These are phyloP conservation scores for Bipolaris bicolor DNA, from an alignment of 2,329 filamentous ascomycete genomes.

Conservation along the genomic window DNA sequence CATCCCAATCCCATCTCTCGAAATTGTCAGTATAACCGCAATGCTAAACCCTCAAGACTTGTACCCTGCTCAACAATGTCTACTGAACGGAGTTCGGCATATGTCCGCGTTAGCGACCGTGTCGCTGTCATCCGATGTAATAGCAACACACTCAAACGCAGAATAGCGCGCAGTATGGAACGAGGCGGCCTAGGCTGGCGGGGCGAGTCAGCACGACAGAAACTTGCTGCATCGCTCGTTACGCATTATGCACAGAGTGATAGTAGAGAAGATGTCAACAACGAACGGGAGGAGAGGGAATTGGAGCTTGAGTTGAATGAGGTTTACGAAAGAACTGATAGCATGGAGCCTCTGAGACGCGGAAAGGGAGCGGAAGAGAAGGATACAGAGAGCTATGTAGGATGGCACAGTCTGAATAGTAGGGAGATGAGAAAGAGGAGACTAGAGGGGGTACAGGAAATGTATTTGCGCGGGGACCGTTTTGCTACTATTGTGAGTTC, in stretches of 20 bases:
- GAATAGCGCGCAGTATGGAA: not conserved
- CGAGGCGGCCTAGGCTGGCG: not conserved
- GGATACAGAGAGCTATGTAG: not conserved
- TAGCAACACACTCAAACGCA: not conserved
- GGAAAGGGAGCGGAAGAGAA: not conserved
- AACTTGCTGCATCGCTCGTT: not conserved
- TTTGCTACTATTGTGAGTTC: constrained; percentile 12
- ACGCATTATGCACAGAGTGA: not conserved
- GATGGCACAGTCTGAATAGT: constrained; percentile 2
- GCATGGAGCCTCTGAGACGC: constrained; percentile 6
- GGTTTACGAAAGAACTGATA: not conserved
- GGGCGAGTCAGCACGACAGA: not conserved
- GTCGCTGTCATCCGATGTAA: constrained; percentile 3
- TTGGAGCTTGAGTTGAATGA: not conserved
- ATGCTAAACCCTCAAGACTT: not conserved
- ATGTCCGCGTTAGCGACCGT: constrained; percentile 4
- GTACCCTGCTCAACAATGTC: not conserved
- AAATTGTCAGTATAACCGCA: not conserved
- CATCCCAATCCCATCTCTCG: not conserved
- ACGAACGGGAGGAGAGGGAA: not conserved
- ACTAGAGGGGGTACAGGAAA: not conserved
- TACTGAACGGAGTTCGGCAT: not conserved
- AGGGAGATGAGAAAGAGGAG: not conserved
- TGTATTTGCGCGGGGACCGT: constrained; percentile 1
- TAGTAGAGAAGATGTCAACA: not conserved